Base-by-base conservation (phyloP, 164 flowering plant species). In the Annona cherimola region DNA sequence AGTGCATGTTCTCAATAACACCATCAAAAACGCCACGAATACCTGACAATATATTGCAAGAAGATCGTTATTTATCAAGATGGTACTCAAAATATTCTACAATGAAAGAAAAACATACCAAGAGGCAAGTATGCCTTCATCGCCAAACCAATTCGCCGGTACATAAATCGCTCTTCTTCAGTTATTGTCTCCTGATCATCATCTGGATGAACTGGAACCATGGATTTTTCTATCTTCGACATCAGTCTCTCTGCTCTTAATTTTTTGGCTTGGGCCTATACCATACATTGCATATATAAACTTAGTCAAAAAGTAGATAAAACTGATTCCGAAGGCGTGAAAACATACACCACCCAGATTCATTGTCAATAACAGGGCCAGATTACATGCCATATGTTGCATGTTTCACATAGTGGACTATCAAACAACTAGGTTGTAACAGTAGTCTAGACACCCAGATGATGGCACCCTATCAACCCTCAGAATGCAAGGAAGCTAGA, bases 11-110 rank as follows among this genome's bases (percentile, higher is more conserved):
- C 84, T 93, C 97, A 75, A 94, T 86, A 74, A 93, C 97, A 73
- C 98, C 99, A 86, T 93, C 97, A 81, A 95, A 95, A 73, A 95
- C 97, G 73, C 99, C 99, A 78, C 99, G 93, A 75, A 93, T 87
- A 19, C 99, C 99, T 95, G 86, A 26, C 54, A 77, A 63, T 42
- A 2, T 41, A 69, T 45, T 40, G 42, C 2, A 63, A 2, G 59
- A 4, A 61, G 66, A 61, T 19, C 16, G 43, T 54, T 16, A 76
- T 68, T 54, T 20, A 16, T 18, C 42, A 68, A 57, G 44, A 5
- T 12, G 71, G 35, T 5, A 71, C 5, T 54, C n/a, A 61, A 42
- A 5, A 61, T 62, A 7, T 19, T 62, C 67, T 45, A 67, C 42
- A 7, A 46, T 14, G 4, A 64, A 71, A 1, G 26, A 46, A 63